Conservation (phyloP, 441 rosid genomes). For the Erysimum pusillum region DNA sequence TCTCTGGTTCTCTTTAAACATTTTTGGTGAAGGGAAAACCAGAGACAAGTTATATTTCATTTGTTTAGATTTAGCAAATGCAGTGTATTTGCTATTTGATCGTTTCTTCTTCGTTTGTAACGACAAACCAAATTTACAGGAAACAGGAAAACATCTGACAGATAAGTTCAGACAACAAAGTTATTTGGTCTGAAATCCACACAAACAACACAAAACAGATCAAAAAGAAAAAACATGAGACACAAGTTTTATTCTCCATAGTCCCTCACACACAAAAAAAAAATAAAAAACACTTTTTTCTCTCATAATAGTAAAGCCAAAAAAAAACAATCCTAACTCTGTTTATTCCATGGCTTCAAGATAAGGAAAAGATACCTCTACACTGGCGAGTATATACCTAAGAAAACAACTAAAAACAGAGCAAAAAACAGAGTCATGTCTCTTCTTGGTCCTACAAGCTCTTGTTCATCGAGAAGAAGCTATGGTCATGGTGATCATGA, state of each 20-base stretch:
- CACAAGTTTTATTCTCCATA: background rate
- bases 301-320: background rate
- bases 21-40: background rate
- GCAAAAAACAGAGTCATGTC: background rate
- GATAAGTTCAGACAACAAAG: constrained; percentile 3
- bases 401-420: constrained; percentile 5
- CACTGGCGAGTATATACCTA: constrained; percentile 4
- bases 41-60: background rate
- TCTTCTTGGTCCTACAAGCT: constrained; percentile 23
- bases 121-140: background rate
- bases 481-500: constrained; percentile 68
- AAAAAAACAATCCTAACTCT: background rate
- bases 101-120: constrained; percentile 7
- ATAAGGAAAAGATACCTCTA: background rate
- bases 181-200: constrained; percentile 12
- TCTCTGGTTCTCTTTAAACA: background rate
- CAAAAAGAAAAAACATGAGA: background rate
- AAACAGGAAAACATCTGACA: background rate
- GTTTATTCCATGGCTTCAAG: constrained; percentile 5
- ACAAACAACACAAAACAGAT: constrained; percentile 3
- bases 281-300: too few species aligned
- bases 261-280: background rate
- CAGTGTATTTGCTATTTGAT: background rate
- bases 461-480: constrained; percentile 56
- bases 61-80: background rate